Evolutionary conservation across 2,329 filamentous ascomycete genomes (phyloP).

Genomic region (Colletotrichum sp.): DNA sequence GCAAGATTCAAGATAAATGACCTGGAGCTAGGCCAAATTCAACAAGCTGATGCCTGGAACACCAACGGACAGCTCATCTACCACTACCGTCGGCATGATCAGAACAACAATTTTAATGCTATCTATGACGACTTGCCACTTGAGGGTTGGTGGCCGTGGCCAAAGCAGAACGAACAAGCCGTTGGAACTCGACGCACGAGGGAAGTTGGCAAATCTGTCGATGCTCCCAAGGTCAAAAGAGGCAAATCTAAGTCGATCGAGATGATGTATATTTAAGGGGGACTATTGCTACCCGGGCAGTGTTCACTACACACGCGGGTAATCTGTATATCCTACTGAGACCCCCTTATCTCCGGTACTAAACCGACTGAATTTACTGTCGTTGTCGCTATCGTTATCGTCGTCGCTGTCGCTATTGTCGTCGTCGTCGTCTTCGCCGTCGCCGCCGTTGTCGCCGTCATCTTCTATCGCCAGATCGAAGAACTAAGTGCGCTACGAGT

Average conservation of each 20-base stretch:
- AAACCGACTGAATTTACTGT: no score
- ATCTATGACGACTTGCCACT: conserved; percentile 1
- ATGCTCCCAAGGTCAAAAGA: not conserved
- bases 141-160: conserved; percentile 17
- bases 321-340: no score
- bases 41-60: not conserved
- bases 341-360: no score
- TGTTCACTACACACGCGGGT: no score
- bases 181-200: not conserved
- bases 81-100: not conserved
- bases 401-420: no score
- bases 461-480: no score
- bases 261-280: not conserved
- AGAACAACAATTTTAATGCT: not conserved
- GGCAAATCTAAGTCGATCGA: not conserved
- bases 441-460: no score
- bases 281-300: no score
- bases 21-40: not conserved
- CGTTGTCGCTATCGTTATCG: fast-evolving
- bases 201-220: not conserved
- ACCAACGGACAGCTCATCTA: not conserved
- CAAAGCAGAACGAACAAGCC: not conserved
- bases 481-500: fast-evolving
- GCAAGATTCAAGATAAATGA: not conserved
- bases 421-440: no score